Percentiles rank a stretch among this genome's conserved stretches.
phyloP scores from a whole-genome alignment of 805 yeast genomes.

The Kodamaea lidongshanica region DNA sequence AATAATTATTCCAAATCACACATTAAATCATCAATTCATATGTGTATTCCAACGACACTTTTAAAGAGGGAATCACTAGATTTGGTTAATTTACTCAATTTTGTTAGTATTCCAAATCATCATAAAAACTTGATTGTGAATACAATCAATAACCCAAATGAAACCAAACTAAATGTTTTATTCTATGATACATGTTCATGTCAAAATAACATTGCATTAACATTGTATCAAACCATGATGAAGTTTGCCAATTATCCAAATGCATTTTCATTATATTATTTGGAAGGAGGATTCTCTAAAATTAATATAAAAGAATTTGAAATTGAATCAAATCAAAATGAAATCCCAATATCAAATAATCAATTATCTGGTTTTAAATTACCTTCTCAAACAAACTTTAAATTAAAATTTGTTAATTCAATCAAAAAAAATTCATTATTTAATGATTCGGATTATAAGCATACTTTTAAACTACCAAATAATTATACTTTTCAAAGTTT shows the following conservation, averaged over 20 bases:
- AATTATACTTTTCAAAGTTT: constrained; percentile 2
- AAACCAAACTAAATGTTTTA: constrained; percentile 17
- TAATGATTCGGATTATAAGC: constrained; percentile 7
- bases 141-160: constrained; percentile 7
- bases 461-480: constrained; percentile 9
- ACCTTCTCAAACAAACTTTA: constrained; percentile 35
- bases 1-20: constrained; percentile 28
- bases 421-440: constrained; percentile 27
- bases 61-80: constrained; percentile 33
- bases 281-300: constrained; percentile 25
- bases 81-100: constrained; percentile 26
- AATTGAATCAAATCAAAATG: too few species aligned
- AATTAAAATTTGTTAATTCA: constrained; percentile 29
- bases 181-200: constrained; percentile 30
- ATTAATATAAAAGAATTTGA: too few species aligned
- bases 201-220: constrained; percentile 16
- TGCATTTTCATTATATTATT: constrained; percentile 16
- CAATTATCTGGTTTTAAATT: constrained; percentile 35
- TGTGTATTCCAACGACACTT: constrained; percentile 41
- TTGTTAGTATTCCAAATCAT: constrained; percentile 21
- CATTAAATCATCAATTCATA: constrained; percentile 27
- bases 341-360: too few species aligned
- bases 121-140: constrained; percentile 15
- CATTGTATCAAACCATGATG: constrained; percentile 28
- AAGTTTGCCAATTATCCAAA: constrained; percentile 22